Base-by-base conservation (phyloP, 169 alveolate species). In the Plasmodium fragile region DNA sequence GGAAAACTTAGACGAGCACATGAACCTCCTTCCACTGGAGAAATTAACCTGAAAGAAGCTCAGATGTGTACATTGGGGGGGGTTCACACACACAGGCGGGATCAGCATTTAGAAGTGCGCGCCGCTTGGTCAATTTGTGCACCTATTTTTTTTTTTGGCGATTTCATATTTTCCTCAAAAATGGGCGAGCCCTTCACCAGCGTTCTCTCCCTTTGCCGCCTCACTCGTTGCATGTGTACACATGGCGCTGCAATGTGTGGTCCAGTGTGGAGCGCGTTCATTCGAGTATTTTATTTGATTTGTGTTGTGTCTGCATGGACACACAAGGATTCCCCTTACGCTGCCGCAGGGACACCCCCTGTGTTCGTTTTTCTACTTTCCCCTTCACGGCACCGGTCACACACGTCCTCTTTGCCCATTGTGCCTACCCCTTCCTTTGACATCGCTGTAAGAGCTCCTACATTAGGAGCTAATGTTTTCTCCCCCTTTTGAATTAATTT, bases 1-100 rank as follows among this genome's bases (percentile, higher is more conserved):
- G 22, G 92, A 84, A 28, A 73, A 22, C 41, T 6, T 84, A 6
- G 92, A 84, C 32, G 92, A 84, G 43, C 41, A 71, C 25, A 84
- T 84, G 84, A 84, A 84, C 3, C 39, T 84, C 0, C 36, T 84
- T n/a, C 92, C 92, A 8, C 25, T 84, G 65, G 92, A 84, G 43
- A 84, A 36, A 39, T 49, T 84, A 25, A 84, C 92, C 22, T 84
- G 59, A 43, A 34, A 30, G 4, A 8, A 2, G 36, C 22, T 28
- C 13, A 79, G 75, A 6, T 65, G 30, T 28, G 30, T n/a, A 8
- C n/a, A n/a, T n/a, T n/a, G n/a, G n/a, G n/a, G n/a, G 13, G 6
- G n/a, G 55, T 8, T 5, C n/a, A n/a, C 25, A 65, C 36, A 25
- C 36, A 28, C 36, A 22, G 13, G 13, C 22, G n/a, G 36, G n/a